These are phyloP conservation scores for Gonapodya prolifera DNA, from an alignment of 192 early-diverging fungal species.

Conservation along the genomic window DNA sequence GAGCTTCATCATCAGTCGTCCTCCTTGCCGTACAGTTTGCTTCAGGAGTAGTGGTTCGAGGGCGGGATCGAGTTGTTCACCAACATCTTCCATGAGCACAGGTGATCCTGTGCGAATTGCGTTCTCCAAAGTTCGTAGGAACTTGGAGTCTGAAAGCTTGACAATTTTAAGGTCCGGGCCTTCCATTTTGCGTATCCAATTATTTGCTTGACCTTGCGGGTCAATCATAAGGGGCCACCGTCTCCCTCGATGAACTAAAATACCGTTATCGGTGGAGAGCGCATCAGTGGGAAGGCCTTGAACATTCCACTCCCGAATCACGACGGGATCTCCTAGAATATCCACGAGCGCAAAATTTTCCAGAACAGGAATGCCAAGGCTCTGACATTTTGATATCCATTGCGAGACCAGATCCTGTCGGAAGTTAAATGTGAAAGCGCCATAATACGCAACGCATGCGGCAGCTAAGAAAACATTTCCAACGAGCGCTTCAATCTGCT, in stretches of 20 bases:
- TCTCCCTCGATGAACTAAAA: constrained; percentile 42
- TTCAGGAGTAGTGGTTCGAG: constrained; percentile 46
- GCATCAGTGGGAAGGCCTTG: constrained; percentile 48
- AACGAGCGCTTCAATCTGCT: constrained; percentile 7
- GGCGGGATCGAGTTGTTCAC: constrained; percentile 46
- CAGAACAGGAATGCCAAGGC: constrained; percentile 6
- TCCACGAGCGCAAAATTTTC: constrained; percentile 6
- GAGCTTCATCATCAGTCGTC: constrained; percentile 45
- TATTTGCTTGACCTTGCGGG: constrained; percentile 46
- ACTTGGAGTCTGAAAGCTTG: constrained; percentile 27
- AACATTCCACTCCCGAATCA: constrained; percentile 8
- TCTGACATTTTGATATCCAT: constrained; percentile 5
- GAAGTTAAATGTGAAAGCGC: constrained; percentile 6
- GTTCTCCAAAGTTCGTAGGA: constrained; percentile 44
- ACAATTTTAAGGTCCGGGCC: constrained; percentile 17
- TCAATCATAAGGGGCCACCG: constrained; percentile 51
- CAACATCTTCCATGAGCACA: constrained; percentile 47
- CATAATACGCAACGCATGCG: constrained; percentile 12
- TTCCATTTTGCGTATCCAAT: constrained; percentile 47
- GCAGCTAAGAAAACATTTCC: constrained; percentile 10
- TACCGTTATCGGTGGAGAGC: constrained; percentile 49
- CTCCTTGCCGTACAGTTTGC: constrained; percentile 44
- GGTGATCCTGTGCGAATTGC: constrained; percentile 45
- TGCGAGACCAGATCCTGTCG: constrained; percentile 1
- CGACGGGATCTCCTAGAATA: constrained; percentile 4